Base-by-base conservation (phyloP, 176 grass and related monocot species). In the Saccharum officinarum region DNA sequence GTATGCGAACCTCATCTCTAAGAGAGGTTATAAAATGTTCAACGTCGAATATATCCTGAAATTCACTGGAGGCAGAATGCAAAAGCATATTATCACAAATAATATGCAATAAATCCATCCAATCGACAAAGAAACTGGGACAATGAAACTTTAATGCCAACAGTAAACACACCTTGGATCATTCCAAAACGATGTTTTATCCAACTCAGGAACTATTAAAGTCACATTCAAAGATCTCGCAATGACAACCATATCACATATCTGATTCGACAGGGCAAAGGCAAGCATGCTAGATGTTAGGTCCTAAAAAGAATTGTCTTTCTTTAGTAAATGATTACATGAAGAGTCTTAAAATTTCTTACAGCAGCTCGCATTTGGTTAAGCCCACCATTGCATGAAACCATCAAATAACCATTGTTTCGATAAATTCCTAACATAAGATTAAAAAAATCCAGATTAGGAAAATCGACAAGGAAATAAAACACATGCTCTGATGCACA, bases 351-450 rank as follows among this genome's bases (percentile, higher is more conserved):
- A 5, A 76, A 65, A 31, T 74, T 31, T 30, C 95, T 89, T 91
- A 98, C 97, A 11, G 91, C 93, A 71, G 93, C 80, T 88, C 97
- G 88, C 95, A 98, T 98, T 81, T 98, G 95, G 83, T 98, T 98
- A 74, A 98, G 95, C 46, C 95, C 95, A 80, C 96, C 96, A 81
- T 98, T 98, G 86, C 96, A 95, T 8, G 93, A 98, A 80, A 95
- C 93, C 91, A 94, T 99, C 59, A 96, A 85, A 82, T 94, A 99
- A 46, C 93, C 93, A 80, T 99, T 99, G 79, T 89, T 99, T 60
- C 52, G 90, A 76, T 99, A 96, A 69, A 92, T 87, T 84, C 93
- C 93, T 98, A 83, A 54, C 26, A 84, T 80, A 55, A 81, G 78
- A 83, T 15, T 18, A 36, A 33, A 31, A 77, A 22, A 25, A 78